phyloP scores from a whole-genome alignment of 331 rosid genomes.

The Prunus yedoensis region DNA sequence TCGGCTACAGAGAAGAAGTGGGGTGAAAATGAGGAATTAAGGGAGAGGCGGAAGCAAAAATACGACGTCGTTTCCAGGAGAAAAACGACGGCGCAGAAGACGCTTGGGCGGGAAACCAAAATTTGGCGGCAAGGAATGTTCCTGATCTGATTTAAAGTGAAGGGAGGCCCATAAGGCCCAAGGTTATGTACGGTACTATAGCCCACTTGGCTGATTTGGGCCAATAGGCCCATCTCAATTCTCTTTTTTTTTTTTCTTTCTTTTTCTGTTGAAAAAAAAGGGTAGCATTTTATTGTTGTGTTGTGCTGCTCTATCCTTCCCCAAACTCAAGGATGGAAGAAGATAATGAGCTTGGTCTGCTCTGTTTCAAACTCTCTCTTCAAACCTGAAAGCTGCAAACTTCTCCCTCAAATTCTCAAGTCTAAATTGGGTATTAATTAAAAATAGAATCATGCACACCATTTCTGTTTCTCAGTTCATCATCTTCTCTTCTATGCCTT shows the following conservation, averaged over 20 bases:
- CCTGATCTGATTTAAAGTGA: too few relatives aligned
- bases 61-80: not conserved
- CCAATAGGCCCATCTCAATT: not conserved
- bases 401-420: not conserved
- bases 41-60: not conserved
- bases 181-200: not conserved
- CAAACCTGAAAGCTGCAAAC: not conserved
- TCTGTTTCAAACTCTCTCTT: not conserved
- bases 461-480: conserved; percentile 35
- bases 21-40: not conserved
- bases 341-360: not conserved
- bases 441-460: conserved; percentile 36
- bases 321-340: not conserved
- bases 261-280: not conserved
- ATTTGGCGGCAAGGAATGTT: not conserved
- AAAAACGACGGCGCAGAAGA: not conserved
- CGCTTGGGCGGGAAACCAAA: conserved; percentile 24
- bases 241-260: too few relatives aligned
- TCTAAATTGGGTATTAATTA: not conserved
- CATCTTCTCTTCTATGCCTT: conserved; percentile 18
- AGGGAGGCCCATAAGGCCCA: not conserved
- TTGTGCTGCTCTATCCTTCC: not conserved
- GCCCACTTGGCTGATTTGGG: not conserved
- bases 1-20: not conserved
- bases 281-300: not conserved